Conservation (phyloP, 2,329 filamentous ascomycete species). For the Claviceps africana region DNA sequence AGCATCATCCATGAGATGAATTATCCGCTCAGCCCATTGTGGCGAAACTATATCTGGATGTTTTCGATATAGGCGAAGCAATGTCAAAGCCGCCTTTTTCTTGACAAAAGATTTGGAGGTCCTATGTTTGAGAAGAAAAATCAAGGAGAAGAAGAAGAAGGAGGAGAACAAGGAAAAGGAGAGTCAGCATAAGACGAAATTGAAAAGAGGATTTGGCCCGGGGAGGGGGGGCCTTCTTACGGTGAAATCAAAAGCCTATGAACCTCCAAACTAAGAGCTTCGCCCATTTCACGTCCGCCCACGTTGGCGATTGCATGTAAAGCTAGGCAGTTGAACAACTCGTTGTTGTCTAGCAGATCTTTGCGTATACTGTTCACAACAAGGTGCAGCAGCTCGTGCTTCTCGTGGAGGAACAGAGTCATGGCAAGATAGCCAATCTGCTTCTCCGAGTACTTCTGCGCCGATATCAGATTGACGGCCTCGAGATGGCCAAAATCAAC, state of each 20-base stretch:
- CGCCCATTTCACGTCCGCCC: conserved; percentile 91
- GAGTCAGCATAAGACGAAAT: background rate
- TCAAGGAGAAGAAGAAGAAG: background rate
- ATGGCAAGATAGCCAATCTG: conserved; percentile 98
- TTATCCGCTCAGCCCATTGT: conserved; percentile 95
- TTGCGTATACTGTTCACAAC: conserved; percentile 98
- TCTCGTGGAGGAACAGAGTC: conserved; percentile 90
- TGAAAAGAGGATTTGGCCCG: too few species aligned
- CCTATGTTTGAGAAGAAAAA: conserved; percentile 13
- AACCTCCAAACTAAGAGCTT: conserved; percentile 81
- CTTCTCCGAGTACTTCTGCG: conserved; percentile 96
- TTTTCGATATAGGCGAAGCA: conserved; percentile 89
- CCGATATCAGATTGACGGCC: conserved; percentile 93
- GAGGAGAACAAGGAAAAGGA: too few species aligned
- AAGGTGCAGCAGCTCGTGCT: conserved; percentile 88
- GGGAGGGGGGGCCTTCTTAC: conserved; percentile 34
- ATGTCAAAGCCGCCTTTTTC: conserved; percentile 92
- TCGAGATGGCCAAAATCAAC: conserved; percentile 98
- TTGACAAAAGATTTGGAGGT: conserved; percentile 93
- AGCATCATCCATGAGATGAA: conserved; percentile 94
- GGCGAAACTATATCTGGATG: conserved; percentile 85
- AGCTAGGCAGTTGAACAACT: conserved; percentile 92
- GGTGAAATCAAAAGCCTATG: conserved; percentile 89
- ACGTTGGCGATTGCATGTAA: conserved; percentile 97
- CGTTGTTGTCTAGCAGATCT: conserved; percentile 85